Base-by-base conservation (phyloP, 495 filamentous ascomycete species). In the Aspergillus sclerotioniger region DNA sequence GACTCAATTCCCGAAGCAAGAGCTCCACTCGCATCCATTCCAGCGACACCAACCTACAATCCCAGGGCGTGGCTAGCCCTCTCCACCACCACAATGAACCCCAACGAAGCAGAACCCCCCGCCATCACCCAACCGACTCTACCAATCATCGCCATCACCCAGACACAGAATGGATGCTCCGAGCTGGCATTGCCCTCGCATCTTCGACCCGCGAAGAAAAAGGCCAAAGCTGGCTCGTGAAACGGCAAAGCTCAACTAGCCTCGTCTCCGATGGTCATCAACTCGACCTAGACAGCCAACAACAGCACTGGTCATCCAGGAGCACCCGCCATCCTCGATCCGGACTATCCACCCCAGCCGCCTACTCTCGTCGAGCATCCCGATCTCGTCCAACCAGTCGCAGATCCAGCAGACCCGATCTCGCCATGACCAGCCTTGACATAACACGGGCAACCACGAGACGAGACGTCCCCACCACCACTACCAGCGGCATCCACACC, bases 151-250 rank as follows among this genome's bases (percentile, higher is more conserved):
- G 32, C 19, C 31, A 58, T 56, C 65, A 74, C 58, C 68, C 65
- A 35, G 82, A 88, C 54, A 79, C 80, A 19, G 87, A 90, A 73
- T 92, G 89, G 88, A 79, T 94, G 57, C 79, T 89, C 16, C 85
- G 87, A 49, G 83, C 88, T 3, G 90, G 88, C 2, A 85, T 88
- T 9, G 70, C 86, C 20, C 83, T 92, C 12, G 83, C 87, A n/a
- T 81, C 82, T 4, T 84, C 85, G 46, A 78, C 87, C 2, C 79
- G 89, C 56, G 89, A 92, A 60, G 84, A 83, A 63, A 92, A 91
- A 67, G 90, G 90, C 12, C 88, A 91, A 67, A 78, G 82, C 43
- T 94, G 90, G 90, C 81, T 94, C 3, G 79, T 81, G 6, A 87
- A 88, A 57, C 82, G 88, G 53, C 84, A 82, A 31, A 89, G 83